These are phyloP conservation scores for Lactarius evosmus DNA, from an alignment of 768 basidiomycete species.

Conservation along the genomic window DNA sequence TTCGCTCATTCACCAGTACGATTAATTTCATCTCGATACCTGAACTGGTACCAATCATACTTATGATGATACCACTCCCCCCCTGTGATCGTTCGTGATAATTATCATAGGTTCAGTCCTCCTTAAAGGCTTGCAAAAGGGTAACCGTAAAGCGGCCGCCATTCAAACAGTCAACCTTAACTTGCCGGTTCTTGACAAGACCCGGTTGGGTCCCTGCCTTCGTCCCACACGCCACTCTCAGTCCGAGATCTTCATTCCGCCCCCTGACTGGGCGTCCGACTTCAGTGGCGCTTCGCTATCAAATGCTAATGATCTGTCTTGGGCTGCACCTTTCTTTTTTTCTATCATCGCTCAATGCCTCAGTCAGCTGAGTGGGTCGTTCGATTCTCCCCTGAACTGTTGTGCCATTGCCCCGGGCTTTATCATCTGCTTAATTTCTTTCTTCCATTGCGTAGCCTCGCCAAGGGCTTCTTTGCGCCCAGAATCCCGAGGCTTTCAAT, in stretches of 20 bases:
- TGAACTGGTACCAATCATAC: not conserved
- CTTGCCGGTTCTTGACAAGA: constrained; percentile 20
- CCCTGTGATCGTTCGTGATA: not conserved
- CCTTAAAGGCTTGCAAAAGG: constrained; percentile 1
- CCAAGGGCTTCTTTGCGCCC: constrained; percentile 24
- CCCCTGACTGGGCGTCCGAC: constrained; percentile 23
- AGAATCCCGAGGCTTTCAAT: constrained; percentile 9
- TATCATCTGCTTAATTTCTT: constrained; percentile 23
- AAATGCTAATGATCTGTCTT: constrained; percentile 6
- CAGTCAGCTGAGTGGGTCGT: constrained; percentile 18
- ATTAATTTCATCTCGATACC: constrained; percentile 21
- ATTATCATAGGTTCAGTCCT: constrained; percentile 6
- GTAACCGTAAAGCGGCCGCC: not conserved
- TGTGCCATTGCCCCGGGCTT: constrained; percentile 10
- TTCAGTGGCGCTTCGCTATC: constrained; percentile 16
- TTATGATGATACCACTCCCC: not conserved
- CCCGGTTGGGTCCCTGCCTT: constrained; percentile 10
- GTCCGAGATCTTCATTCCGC: constrained; percentile 10
- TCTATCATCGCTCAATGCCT: constrained; percentile 13
- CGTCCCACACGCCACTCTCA: constrained; percentile 21
- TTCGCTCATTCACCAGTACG: not conserved
- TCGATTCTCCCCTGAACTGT: constrained; percentile 15
- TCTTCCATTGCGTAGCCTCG: constrained; percentile 10
- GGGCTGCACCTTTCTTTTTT: constrained; percentile 14
- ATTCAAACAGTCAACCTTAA: constrained; percentile 7